A percentile compares a stretch with the other conserved stretches of the same genome.
Conservation (phyloP, 306 rosid species). For the Medicago lupulina region DNA sequence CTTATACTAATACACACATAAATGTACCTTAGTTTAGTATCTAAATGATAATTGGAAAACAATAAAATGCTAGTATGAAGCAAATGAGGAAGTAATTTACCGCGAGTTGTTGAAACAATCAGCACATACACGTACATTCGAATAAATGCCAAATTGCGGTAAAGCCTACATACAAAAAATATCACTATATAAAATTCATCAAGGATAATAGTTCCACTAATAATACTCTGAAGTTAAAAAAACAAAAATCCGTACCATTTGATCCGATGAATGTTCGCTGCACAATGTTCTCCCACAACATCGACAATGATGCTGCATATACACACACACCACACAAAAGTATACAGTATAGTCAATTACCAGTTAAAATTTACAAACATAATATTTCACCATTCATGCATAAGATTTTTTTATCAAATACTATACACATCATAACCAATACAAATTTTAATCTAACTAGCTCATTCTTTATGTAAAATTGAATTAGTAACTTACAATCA, state of each 20-base stretch:
- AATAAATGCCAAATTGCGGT: conserved; percentile 84
- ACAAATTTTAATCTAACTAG: not conserved
- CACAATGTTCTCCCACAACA: conserved; percentile 95
- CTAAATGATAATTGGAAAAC: conserved; percentile 28
- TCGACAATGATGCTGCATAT: conserved; percentile 94
- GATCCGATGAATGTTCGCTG: conserved; percentile 84
- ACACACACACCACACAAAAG: conserved; percentile 25
- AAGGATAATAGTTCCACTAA: conserved; percentile 11
- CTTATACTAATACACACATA: not conserved
- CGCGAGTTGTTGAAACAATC: conserved; percentile 79
- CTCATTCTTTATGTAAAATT: not conserved
- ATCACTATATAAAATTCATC: conserved; percentile 27
- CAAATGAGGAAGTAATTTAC: conserved; percentile 49
- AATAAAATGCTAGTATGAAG: not conserved
- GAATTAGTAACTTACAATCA: too few relatives aligned
- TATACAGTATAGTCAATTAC: conserved; percentile 34
- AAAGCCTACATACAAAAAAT: conserved; percentile 65
- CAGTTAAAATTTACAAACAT: conserved; percentile 10
- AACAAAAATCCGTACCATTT: conserved; percentile 55
- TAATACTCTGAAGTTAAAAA: conserved; percentile 22
- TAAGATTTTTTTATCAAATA: conserved; percentile 12
- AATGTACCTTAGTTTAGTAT: conserved; percentile 9
- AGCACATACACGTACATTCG: conserved; percentile 83
- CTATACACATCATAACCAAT: not conserved
- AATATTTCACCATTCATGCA: conserved; percentile 21